Percentiles rank a stretch among this genome's conserved stretches.
These are phyloP conservation scores for Populus deltoides DNA, from an alignment of 345 rosid species.

Conservation along the genomic window DNA sequence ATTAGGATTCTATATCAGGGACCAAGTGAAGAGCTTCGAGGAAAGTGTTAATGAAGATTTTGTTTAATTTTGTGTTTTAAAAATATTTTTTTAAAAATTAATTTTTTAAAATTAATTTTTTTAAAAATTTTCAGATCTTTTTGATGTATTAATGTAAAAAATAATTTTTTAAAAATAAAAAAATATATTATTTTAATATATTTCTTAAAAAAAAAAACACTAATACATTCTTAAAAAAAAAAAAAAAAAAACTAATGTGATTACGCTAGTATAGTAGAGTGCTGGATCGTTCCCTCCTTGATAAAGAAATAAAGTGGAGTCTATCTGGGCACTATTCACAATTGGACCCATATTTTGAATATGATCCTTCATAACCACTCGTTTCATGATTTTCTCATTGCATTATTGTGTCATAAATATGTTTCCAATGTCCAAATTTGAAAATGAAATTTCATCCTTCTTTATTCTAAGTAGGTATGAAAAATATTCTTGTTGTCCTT, in stretches of 20 bases:
- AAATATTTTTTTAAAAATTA: too few species aligned
- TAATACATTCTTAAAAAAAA: too few species aligned
- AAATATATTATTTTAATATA: too few species aligned
- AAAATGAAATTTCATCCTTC: neutral
- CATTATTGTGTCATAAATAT: neutral
- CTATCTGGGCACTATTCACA: neutral
- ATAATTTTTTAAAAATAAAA: too few species aligned
- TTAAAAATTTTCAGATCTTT: accelerated
- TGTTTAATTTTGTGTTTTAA: too few species aligned
- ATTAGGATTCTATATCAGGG: slow-evolving; percentile 25
- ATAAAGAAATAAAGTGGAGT: too few species aligned
- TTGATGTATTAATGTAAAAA: too few species aligned
- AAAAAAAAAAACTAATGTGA: too few species aligned
- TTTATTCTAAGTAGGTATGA: neutral
- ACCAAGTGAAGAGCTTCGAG: neutral
- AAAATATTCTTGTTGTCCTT: neutral
- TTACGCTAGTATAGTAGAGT: too few species aligned
- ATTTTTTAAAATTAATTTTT: too few species aligned
- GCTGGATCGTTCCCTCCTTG: too few species aligned
- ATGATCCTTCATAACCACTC: neutral
- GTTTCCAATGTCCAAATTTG: neutral
- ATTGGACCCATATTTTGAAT: neutral
- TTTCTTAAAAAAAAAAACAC: too few species aligned
- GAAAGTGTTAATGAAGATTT: neutral
- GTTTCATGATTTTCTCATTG: neutral